These are phyloP conservation scores for Sporisorium sorghi DNA, from an alignment of 1,284 basidiomycete genomes.

Conservation along the genomic window DNA sequence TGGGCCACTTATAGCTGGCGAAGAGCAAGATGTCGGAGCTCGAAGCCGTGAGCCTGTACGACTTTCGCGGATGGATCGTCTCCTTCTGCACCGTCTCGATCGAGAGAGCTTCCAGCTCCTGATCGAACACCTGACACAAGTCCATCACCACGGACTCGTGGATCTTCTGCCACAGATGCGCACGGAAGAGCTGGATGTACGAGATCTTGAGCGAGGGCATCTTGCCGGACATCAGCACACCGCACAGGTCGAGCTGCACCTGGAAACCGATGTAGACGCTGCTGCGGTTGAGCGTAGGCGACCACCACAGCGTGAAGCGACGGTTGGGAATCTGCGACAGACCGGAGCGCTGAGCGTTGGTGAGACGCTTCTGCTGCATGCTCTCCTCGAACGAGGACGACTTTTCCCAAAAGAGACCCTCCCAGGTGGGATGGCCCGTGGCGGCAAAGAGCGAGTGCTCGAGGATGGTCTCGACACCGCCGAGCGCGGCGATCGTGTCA, in stretches of 20 bases:
- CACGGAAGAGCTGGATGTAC: conserved; percentile 99
- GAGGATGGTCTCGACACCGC: conserved; percentile 95
- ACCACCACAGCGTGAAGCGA: conserved; percentile 99
- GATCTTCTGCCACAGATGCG: conserved; percentile 93
- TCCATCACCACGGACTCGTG: conserved; percentile 92
- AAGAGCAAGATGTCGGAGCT: conserved; percentile 94
- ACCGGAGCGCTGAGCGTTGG: conserved; percentile 95
- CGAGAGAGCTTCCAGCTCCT: conserved; percentile 95
- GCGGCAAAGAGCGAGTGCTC: conserved; percentile 99
- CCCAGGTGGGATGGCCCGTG: conserved; percentile 79
- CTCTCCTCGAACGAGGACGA: conserved; percentile 90
- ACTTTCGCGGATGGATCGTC: conserved; percentile 97
- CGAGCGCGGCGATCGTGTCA: conserved; percentile 97
- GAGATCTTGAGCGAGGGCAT: conserved; percentile 83
- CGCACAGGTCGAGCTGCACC: conserved; percentile 96
- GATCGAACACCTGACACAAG: conserved; percentile 94
- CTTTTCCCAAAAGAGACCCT: conserved; percentile 74
- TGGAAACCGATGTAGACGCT: conserved; percentile 99
- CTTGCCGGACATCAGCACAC: conserved; percentile 89
- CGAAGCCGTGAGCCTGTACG: conserved; percentile 99
- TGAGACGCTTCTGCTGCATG: conserved; percentile 82
- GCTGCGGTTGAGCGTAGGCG: conserved; percentile 91
- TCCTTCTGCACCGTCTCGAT: conserved; percentile 99
- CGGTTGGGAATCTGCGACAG: conserved; percentile 98
- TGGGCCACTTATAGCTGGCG: conserved; percentile 92